Base-by-base conservation (phyloP, 306 rosid species). In the Elaeagnus macrophylla region DNA sequence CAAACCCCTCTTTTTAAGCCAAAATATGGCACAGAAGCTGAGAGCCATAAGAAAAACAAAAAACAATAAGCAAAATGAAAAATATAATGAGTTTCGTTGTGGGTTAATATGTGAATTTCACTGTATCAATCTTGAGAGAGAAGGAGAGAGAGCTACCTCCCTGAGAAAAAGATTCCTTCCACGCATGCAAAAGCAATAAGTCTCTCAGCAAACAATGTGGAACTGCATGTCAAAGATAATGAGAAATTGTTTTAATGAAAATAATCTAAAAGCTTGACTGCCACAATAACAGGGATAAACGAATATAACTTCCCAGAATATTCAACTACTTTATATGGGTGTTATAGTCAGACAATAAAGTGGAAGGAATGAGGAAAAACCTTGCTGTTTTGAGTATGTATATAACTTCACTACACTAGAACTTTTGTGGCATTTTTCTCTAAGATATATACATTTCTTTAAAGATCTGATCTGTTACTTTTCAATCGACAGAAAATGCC, bases 21-120 rank as follows among this genome's bases (percentile, higher is more conserved):
- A 89, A 65, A 89, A 89, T 68, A 89, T 89, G 80, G 97, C 84
- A 71, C 95, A 89, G 75, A 89, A 89, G 74, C 97, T 89, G 80
- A 78, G 59, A 59, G 39, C 59, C 55, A 39, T 48, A 73, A 48
- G 37, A 70, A 38, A 56, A 42, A 53, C 53, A 67, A 57, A 47
- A 70, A 45, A 40, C 12, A 45, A 4, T 18, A 16, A 7, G 25
- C 15, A 5, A 57, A 18, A 25, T 7, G 42, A 20, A 10, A 9
- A 37, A 10, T n/a, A 12, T 25, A 20, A 55, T 14, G 25, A 63
- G 56, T 45, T 11, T 63, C 57, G 14, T 8, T 12, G 10, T 15
- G 7, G 19, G 6, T 41, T 43, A 48, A 45, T 19, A 50, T 19
- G 42, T 17, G 44, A 49, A 69, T 49, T 48, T 25, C 35, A 39